phyloP scores from a whole-genome alignment of 78 protist genomes.

The Protostelium mycophagum region DNA sequence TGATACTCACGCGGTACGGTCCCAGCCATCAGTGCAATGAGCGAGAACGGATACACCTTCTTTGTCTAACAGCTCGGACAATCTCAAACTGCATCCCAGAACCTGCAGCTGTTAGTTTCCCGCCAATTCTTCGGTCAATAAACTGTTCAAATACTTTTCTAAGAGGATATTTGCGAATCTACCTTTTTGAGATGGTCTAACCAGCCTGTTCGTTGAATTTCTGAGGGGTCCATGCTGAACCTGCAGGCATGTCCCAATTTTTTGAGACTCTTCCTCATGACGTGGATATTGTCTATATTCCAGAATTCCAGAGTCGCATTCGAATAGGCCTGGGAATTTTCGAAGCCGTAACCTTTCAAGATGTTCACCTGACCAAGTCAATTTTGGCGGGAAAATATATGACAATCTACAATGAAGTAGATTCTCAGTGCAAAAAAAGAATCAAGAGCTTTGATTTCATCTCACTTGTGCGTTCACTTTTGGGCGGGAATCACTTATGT shows the following conservation, averaged over 20 bases:
- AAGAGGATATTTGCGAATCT: no score
- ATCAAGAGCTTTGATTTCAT: neutral
- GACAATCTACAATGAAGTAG: no score
- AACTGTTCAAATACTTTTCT: neutral
- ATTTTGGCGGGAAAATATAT: no score
- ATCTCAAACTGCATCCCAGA: neutral
- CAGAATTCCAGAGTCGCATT: conserved; percentile 44
- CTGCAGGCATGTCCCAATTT: neutral
- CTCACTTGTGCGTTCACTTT: conserved; percentile 72
- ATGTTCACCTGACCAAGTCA: conserved; percentile 12
- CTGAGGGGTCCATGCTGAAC: neutral
- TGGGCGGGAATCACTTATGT: conserved; percentile 80
- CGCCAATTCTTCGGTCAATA: neutral
- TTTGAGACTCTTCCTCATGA: conserved; percentile 57
- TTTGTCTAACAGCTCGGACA: neutral
- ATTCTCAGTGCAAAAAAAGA: no score
- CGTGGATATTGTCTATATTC: conserved; percentile 87
- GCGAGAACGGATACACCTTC: conserved; percentile 24
- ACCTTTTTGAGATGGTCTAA: neutral
- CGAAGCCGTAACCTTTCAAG: conserved; percentile 66
- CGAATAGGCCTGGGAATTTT: conserved; percentile 36
- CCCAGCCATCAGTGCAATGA: conserved; percentile 92
- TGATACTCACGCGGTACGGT: conserved; percentile 69
- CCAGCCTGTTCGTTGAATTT: neutral
- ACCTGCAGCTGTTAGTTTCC: neutral